A percentile compares a stretch with the other conserved stretches of the same genome.
These are phyloP conservation scores for Candida glaebosa DNA, from an alignment of 805 yeast species.

Conservation along the genomic window DNA sequence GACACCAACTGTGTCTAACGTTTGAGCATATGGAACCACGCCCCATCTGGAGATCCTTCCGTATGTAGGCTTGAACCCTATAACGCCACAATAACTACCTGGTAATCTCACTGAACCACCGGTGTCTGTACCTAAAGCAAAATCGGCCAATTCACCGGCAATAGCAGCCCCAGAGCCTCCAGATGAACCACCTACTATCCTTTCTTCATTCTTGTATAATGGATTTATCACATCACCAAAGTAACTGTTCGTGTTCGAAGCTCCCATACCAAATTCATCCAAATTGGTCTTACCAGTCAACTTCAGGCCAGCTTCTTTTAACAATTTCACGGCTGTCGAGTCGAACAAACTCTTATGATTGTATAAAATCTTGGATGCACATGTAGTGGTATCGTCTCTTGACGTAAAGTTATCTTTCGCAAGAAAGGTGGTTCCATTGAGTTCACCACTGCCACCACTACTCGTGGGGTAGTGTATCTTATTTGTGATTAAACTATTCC, in stretches of 20 bases:
- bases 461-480: not conserved
- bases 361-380: constrained; percentile 64
- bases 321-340: constrained; percentile 62
- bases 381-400: constrained; percentile 63
- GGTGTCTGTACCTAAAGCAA: constrained; percentile 91
- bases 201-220: constrained; percentile 19
- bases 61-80: constrained; percentile 92
- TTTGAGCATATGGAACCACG: constrained; percentile 87
- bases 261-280: constrained; percentile 99
- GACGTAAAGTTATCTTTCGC: constrained; percentile 79
- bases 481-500: not conserved
- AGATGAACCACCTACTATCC: constrained; percentile 82
- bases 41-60: constrained; percentile 94
- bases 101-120: constrained; percentile 97
- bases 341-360: constrained; percentile 73
- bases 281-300: constrained; percentile 81
- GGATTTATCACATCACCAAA: constrained; percentile 63
- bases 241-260: constrained; percentile 53
- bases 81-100: constrained; percentile 77
- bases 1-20: constrained; percentile 91
- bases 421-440: constrained; percentile 12
- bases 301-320: constrained; percentile 50
- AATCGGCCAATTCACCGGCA: constrained; percentile 63
- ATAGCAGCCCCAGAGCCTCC: constrained; percentile 97
- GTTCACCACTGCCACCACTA: not conserved